These are phyloP conservation scores for Cutaneotrichosporon sp. DNA, from an alignment of 1,284 basidiomycete genomes.

Conservation along the genomic window DNA sequence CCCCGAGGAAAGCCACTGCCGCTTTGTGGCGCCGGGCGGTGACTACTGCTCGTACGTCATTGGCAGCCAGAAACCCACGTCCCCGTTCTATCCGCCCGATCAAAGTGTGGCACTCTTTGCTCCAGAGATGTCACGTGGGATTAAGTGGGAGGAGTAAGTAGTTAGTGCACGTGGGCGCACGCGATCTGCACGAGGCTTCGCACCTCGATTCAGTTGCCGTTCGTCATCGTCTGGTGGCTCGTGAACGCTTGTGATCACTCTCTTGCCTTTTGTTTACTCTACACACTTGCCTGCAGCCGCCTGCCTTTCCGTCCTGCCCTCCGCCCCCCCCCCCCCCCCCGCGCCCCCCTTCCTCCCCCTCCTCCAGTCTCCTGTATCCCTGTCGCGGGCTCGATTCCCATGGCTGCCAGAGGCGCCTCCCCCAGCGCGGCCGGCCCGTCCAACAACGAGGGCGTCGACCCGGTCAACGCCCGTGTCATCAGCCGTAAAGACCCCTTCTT, in stretches of 20 bases:
- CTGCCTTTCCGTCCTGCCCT: too few relatives aligned
- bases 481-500: constrained; percentile 42
- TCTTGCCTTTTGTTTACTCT: neutral
- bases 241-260: neutral
- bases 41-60: neutral
- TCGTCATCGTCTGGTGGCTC: neutral
- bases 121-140: neutral
- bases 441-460: constrained; percentile 17
- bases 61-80: neutral
- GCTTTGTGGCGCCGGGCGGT: constrained; percentile 6
- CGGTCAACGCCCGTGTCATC: constrained; percentile 42
- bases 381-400: neutral
- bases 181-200: too few relatives aligned
- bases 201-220: too few relatives aligned
- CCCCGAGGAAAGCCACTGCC: neutral
- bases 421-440: neutral
- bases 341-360: neutral
- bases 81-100: neutral
- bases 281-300: too few relatives aligned
- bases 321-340: neutral
- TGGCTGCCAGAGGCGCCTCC: constrained; percentile 10
- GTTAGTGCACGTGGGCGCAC: too few relatives aligned
- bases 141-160: too few relatives aligned
- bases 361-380: neutral
- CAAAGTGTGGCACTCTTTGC: neutral